Conservation (phyloP, 1,284 basidiomycete species). For the Phylloporus gajari region DNA sequence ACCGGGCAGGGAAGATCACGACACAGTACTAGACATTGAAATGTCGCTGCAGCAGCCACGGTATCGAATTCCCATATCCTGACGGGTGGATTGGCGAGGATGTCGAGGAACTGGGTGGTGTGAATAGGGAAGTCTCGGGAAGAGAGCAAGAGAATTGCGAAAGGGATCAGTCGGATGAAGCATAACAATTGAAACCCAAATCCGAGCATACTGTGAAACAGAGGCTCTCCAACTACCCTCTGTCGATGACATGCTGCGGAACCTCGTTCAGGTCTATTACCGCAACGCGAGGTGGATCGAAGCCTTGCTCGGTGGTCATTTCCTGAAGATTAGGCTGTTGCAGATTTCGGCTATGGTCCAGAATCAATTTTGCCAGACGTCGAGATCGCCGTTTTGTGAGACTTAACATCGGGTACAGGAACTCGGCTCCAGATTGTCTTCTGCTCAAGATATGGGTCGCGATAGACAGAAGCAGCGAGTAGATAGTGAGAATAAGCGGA, state of each 20-base stretch:
- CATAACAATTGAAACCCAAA: background rate
- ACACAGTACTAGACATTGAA: no score
- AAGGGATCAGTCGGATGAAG: background rate
- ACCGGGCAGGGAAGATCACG: no score
- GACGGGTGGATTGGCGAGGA: background rate
- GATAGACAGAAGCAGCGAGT: no score
- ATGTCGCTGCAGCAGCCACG: no score
- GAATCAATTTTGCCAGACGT: background rate
- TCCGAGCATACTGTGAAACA: background rate
- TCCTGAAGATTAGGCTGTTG: background rate
- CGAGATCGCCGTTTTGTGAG: background rate
- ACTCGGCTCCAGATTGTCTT: background rate
- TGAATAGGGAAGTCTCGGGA: background rate
- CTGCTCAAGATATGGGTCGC: background rate
- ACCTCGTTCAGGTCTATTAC: background rate
- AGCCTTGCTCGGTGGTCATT: background rate
- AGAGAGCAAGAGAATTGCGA: background rate
- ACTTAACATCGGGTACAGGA: background rate
- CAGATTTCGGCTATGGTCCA: background rate
- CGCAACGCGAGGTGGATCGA: background rate
- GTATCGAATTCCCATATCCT: background rate
- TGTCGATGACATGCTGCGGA: background rate
- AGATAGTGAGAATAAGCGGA: background rate
- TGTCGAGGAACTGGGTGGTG: background rate
- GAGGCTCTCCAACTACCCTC: background rate